A percentile compares a stretch with the other conserved stretches of the same genome.
phyloP scores from a whole-genome alignment of 2,329 filamentous ascomycete species.

The Hirsutella thompsonii region DNA sequence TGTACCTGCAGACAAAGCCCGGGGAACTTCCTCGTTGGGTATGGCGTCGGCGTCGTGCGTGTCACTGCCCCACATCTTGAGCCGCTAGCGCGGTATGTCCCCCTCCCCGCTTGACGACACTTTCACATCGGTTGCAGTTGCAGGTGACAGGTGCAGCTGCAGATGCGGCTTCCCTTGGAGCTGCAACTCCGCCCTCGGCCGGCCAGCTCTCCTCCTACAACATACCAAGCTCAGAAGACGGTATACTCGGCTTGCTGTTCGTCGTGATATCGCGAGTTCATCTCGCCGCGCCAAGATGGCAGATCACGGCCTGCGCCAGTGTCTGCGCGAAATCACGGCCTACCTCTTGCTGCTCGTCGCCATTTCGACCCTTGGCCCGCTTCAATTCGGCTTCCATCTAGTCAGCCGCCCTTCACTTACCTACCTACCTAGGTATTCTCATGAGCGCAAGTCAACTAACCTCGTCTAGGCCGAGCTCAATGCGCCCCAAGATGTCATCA shows the following conservation, averaged over 20 bases:
- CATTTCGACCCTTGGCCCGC: conserved; percentile 69
- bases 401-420: conserved; percentile 34
- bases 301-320: conserved; percentile 11
- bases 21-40: no score
- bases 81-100: neutral
- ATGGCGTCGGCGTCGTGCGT: no score
- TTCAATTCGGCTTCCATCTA: conserved; percentile 91
- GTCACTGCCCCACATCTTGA: neutral
- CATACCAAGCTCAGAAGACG: no score
- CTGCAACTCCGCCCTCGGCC: no score
- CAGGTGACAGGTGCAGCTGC: no score
- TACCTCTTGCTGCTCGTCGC: conserved; percentile 69
- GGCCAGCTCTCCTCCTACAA: no score
- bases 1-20: no score
- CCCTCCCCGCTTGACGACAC: neutral
- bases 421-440: no score
- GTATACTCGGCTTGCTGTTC: no score
- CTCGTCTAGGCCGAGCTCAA: conserved; percentile 67
- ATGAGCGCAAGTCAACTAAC: neutral
- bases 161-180: no score
- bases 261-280: no score
- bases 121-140: no score
- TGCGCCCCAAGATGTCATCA: conserved; percentile 86
- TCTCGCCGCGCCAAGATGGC: conserved; percentile 13
- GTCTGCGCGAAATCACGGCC: conserved; percentile 44